Evolutionary conservation across 2,329 filamentous ascomycete species (phyloP), one percentile per base, ranked within the genome.

Genomic region (Penicillium thymicola): DNA sequence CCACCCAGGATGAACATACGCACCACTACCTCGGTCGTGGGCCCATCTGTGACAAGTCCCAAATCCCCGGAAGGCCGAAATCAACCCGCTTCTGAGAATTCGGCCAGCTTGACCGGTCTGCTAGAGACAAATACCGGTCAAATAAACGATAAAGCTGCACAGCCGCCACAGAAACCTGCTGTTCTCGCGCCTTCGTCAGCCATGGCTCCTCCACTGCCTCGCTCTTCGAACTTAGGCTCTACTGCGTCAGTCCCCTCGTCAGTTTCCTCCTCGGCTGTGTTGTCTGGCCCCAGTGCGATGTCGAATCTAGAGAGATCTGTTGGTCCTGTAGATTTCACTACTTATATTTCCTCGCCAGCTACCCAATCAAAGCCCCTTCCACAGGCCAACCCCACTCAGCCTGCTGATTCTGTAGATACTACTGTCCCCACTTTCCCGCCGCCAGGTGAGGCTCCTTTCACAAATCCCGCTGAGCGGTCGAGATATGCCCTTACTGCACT

Each of bases 1-100:
- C 45, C 63, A 13, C 41, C 63, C 5, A 57, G 59, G 40, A 54
- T 14, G 23, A 55, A 36, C 18, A 44, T 58, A 25, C 41, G 14
- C 16, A 10, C 41, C 23, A 30, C 32, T 11, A 21, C 28, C 5
- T 21, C 46, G 14, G 16, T 11, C 2, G 13, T 43, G 18, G 27
- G 37, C 16, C 13, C 28, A 28, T 27, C 52, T 34, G 21, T 30
- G 21, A 34, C 16, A n/a, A 49, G 21, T 40, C 37, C n/a, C n/a
- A 36, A 27, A 10, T 37, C 52, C n/a, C 16, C 16, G 7, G 18
- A 44, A 23, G 34, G 34, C n/a, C 18, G 45, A 27, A 32, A 44
- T 18, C 25, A 42, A 25, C 16, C 32, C 14, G 10, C 25, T 32
- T 38, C 27, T 25, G 27, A 55, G 18, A 51, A n/a, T 11, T 7